These are phyloP conservation scores for Gonapodya prolifera DNA, from an alignment of 192 early-diverging fungal species.

Conservation along the genomic window DNA sequence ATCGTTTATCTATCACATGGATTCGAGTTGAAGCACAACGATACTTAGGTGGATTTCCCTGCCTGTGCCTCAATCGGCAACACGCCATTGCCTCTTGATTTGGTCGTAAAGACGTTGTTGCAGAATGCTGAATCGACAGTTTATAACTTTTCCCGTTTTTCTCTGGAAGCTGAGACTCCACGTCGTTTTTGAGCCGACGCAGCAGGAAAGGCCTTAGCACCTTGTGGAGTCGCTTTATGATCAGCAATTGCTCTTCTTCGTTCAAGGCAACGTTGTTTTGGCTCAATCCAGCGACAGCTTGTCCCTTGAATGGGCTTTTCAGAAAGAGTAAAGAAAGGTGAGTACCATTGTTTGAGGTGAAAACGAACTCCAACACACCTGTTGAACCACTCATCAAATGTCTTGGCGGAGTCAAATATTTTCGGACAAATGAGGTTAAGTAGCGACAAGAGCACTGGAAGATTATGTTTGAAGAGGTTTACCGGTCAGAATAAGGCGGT, in stretches of 20 bases:
- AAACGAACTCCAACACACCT: constrained; percentile 78
- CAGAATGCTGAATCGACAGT: constrained; percentile 54
- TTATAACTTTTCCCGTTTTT: constrained; percentile 81
- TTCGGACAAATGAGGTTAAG: constrained; percentile 92
- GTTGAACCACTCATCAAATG: constrained; percentile 99
- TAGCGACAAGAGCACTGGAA: constrained; percentile 91
- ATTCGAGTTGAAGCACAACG: too few species aligned
- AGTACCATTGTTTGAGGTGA: constrained; percentile 15
- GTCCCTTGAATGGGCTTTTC: too few species aligned
- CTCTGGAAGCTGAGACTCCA: constrained; percentile 92
- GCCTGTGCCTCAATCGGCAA: constrained; percentile 33
- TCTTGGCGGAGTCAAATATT: constrained; percentile 91
- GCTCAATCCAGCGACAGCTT: constrained; percentile 25
- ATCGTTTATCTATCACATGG: too few species aligned
- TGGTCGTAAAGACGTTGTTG: constrained; percentile 69
- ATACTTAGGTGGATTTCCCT: too few species aligned
- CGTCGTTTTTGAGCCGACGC: constrained; percentile 92
- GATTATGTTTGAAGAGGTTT: constrained; percentile 82
- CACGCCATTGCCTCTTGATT: constrained; percentile 58
- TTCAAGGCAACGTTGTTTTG: constrained; percentile 87
- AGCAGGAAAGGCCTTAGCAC: constrained; percentile 86
- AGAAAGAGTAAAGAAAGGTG: neutral
- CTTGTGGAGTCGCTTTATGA: constrained; percentile 90
- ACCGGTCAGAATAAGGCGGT: constrained; percentile 44
- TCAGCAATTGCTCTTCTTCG: constrained; percentile 94